Conservation (phyloP, 345 rosid genomes). For the Eucalyptus pauciflora region DNA sequence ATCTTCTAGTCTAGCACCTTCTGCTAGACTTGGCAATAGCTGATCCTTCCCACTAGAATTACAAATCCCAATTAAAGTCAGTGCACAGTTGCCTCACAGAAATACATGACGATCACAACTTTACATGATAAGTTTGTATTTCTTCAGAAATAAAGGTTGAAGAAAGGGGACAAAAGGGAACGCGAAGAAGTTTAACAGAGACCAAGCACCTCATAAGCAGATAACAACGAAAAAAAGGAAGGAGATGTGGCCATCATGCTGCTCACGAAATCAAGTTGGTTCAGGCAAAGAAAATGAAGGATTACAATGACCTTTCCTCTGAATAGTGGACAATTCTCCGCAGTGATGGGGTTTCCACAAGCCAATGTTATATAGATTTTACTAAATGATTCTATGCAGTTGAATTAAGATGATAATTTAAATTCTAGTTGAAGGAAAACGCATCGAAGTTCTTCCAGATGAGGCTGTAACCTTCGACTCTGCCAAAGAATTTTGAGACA, state of each 20-base stretch:
- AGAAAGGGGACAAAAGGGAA: not conserved
- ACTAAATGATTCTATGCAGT: not conserved
- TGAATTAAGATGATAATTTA: not conserved
- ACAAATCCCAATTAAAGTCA: not conserved
- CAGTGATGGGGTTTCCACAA: not conserved
- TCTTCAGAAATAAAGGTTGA: not conserved
- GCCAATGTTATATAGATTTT: not conserved
- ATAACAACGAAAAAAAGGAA: not conserved
- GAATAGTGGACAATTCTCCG: not conserved
- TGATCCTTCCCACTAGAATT: constrained; percentile 67
- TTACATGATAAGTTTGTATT: not conserved
- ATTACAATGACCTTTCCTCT: not conserved
- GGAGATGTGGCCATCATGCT: not conserved
- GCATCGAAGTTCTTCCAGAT: not conserved
- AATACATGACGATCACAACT: not conserved
- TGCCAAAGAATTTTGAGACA: not conserved
- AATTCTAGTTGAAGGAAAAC: not conserved
- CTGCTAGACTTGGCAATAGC: constrained; percentile 54
- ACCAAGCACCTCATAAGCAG: not conserved
- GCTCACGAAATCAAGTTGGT: not conserved
- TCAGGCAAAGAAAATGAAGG: not conserved
- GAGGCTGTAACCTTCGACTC: not conserved
- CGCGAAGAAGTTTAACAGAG: not conserved
- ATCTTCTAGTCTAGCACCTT: constrained; percentile 42
- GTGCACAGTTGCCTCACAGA: not conserved